phyloP scores from a whole-genome alignment of 148 eudicot genomes.

The Nyssa sinensis region DNA sequence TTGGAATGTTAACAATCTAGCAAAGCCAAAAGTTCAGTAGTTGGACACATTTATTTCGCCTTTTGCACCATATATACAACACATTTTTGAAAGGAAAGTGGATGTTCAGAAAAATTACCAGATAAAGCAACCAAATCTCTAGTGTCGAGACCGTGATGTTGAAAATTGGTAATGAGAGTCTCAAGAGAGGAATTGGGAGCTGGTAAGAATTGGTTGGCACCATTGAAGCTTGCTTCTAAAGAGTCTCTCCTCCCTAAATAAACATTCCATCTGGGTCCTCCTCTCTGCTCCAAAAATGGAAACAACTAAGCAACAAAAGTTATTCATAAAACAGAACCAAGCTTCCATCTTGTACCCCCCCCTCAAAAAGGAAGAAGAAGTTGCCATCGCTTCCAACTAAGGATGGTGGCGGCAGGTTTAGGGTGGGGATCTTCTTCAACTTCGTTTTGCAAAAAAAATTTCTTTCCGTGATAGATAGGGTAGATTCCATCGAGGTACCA shows the following conservation, averaged over 20 bases:
- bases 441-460: no score
- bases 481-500: no score
- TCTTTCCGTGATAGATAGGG: no score
- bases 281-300: constrained; percentile 40
- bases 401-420: no score
- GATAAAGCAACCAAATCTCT: constrained; percentile 72
- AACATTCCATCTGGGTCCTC: constrained; percentile 78
- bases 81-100: no score
- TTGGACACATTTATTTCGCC: neutral
- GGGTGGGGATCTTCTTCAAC: no score
- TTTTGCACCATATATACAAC: no score
- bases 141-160: constrained; percentile 55
- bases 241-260: constrained; percentile 71
- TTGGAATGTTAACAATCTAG: neutral
- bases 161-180: constrained; percentile 55
- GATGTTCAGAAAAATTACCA: constrained; percentile 33
- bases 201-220: constrained; percentile 68
- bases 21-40: neutral
- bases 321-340: no score
- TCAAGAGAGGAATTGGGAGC: constrained; percentile 60
- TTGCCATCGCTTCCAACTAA: no score
- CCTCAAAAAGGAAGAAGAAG: no score
- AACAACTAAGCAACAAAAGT: neutral
- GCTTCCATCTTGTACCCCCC: no score
- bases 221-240: constrained; percentile 50